Conservation (phyloP, 306 rosid species). For the Comarum palustre region DNA sequence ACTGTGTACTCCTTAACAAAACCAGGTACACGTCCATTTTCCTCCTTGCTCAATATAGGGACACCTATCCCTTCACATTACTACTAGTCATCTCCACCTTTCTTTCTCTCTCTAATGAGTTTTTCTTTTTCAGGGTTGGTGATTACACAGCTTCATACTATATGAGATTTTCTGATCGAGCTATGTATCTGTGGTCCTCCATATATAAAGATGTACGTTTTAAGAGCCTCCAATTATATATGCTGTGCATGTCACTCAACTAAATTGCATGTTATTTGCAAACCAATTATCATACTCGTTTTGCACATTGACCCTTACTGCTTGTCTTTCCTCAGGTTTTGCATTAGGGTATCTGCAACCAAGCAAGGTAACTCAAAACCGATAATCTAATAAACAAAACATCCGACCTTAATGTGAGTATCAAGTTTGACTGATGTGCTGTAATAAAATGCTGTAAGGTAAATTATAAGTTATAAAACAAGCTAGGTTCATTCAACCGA, state of each 20-base stretch:
- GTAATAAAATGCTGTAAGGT: neutral
- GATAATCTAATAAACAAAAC: too few species aligned
- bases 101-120: neutral
- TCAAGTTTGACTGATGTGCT: too few species aligned
- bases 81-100: slow-evolving; percentile 22
- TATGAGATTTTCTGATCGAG: neutral
- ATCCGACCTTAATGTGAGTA: too few species aligned
- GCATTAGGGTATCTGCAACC: too few species aligned
- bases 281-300: neutral
- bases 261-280: neutral
- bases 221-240: neutral
- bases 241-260: neutral
- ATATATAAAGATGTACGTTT: neutral
- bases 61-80: slow-evolving; percentile 43
- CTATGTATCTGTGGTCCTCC: slow-evolving; percentile 18
- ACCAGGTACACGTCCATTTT: slow-evolving; percentile 60
- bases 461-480: neutral
- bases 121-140: slow-evolving; percentile 17
- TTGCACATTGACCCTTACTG: neutral
- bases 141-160: slow-evolving; percentile 11
- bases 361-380: too few species aligned
- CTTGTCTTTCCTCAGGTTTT: neutral
- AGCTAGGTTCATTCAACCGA: neutral
- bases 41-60: slow-evolving; percentile 38
- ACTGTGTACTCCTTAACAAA: slow-evolving; percentile 54